Percentiles rank a stretch among this genome's conserved stretches.
Conservation (phyloP, 2,329 filamentous ascomycete species). For the Catunica adiposa region DNA sequence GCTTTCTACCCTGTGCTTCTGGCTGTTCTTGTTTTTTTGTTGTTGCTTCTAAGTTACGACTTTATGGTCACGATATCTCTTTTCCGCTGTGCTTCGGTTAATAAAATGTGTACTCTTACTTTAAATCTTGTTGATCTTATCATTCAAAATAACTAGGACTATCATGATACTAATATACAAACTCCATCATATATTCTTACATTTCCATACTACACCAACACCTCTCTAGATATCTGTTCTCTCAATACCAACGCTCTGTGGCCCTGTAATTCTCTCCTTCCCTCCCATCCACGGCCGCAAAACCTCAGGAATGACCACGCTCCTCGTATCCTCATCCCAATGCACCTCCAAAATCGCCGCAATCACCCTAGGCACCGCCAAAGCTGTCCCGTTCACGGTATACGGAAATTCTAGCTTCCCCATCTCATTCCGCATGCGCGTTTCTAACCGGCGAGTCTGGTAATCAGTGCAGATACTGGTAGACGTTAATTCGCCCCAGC, state of each 20-base stretch:
- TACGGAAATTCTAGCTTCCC: conserved; percentile 58
- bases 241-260: not conserved
- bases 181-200: not conserved
- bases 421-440: conserved; percentile 56
- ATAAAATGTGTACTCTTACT: conserved; percentile 1
- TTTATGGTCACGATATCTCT: not conserved
- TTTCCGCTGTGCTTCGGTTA: not conserved
- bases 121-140: conserved; percentile 1
- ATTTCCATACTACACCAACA: conserved; percentile 2
- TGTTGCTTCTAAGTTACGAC: conserved; percentile 1
- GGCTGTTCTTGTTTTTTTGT: not conserved
- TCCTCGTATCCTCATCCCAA: conserved; percentile 55
- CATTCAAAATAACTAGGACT: no score
- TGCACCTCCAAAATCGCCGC: conserved; percentile 82
- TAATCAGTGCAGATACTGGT: conserved; percentile 90
- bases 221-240: not conserved
- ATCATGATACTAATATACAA: not conserved
- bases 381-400: conserved; percentile 84
- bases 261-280: conserved; percentile 42
- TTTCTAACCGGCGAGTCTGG: conserved; percentile 68
- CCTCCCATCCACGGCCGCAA: conserved; percentile 75
- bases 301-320: conserved; percentile 61
- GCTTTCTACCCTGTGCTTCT: no score
- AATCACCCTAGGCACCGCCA: conserved; percentile 78
- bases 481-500: conserved; percentile 86